Evolutionary conservation across 2,329 filamentous ascomycete species (phyloP).

Genomic region (Diaporthe eres): DNA sequence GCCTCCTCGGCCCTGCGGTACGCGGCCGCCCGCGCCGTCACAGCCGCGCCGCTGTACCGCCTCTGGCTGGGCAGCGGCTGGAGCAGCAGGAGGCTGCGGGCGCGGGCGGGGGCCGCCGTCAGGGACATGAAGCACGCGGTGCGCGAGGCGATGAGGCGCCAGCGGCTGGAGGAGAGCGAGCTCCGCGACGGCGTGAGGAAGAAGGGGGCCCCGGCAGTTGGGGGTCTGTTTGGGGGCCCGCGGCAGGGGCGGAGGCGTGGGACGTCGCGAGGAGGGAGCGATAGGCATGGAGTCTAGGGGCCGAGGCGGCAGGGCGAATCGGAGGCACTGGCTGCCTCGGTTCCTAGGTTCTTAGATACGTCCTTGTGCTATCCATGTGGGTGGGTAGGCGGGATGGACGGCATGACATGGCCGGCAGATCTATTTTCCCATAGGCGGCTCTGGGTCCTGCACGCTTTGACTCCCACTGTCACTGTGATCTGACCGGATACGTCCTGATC

Average conservation of each 20-base stretch:
- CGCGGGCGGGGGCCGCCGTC: conserved; percentile 5
- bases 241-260: not conserved
- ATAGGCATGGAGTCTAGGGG: not conserved
- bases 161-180: conserved; percentile 18
- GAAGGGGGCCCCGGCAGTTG: not conserved
- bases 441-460: conserved; percentile 27
- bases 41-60: conserved; percentile 29
- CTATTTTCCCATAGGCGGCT: not conserved
- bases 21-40: conserved; percentile 5
- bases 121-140: conserved; percentile 35
- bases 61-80: conserved; percentile 28
- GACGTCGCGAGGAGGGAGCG: not conserved
- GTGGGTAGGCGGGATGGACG: not conserved
- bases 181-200: conserved; percentile 32
- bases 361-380: not conserved
- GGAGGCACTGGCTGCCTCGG: not conserved
- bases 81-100: conserved; percentile 25
- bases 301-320: not conserved
- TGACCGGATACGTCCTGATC: not conserved
- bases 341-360: not conserved
- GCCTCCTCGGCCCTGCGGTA: conserved; percentile 14
- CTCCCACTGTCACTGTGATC: not conserved
- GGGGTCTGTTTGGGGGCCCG: not conserved
- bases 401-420: not conserved
- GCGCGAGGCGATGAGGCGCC: conserved; percentile 18